Conservation (phyloP, 106 monocot species). For the Dendrobium chrysotoxum region DNA sequence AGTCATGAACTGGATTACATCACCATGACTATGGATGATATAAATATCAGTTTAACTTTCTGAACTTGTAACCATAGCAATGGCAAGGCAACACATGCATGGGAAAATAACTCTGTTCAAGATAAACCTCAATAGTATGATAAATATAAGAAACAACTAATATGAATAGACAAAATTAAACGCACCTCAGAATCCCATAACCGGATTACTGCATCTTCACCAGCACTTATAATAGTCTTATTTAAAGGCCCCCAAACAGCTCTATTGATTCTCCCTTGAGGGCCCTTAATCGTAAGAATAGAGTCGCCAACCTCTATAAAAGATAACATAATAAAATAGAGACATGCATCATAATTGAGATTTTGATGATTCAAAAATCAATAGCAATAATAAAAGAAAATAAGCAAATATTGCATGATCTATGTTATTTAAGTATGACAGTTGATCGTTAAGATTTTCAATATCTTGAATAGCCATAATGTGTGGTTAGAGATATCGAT, state of each 20-base stretch:
- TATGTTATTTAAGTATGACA: neutral
- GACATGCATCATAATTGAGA: neutral
- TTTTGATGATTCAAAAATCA: neutral
- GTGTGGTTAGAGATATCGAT: neutral
- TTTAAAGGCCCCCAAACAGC: constrained; percentile 95
- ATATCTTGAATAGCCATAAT: neutral
- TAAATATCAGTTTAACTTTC: neutral
- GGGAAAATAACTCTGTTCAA: neutral
- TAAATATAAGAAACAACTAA: neutral
- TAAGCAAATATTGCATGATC: neutral
- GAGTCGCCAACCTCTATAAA: constrained; percentile 64
- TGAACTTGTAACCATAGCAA: neutral
- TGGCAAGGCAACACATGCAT: neutral
- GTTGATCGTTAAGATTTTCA: neutral
- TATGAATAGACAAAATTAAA: neutral
- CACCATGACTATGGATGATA: neutral
- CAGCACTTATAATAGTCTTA: constrained; percentile 87
- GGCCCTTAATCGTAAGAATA: constrained; percentile 66
- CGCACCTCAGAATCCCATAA: constrained; percentile 95
- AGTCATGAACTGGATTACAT: neutral
- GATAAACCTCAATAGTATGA: neutral
- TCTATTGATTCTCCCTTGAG: constrained; percentile 84
- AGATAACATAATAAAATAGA: neutral
- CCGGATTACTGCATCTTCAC: constrained; percentile 82
- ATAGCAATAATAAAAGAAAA: neutral